Base-by-base conservation (phyloP, 2,329 filamentous ascomycete species). In the Ilyonectria destructans region DNA sequence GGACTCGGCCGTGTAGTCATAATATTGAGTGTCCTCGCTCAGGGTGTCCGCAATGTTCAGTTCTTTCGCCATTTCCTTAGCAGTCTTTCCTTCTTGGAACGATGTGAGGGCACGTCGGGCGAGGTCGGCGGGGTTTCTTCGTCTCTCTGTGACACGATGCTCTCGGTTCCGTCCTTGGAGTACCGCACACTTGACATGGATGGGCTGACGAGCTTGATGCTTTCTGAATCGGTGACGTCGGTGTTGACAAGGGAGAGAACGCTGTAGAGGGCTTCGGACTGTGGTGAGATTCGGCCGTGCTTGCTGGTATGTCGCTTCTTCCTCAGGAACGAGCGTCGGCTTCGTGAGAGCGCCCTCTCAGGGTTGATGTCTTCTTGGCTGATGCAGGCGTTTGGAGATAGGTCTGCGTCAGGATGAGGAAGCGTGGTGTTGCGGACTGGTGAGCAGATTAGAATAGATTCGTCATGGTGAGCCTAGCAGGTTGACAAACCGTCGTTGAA, bases 401-500 rank as follows among this genome's bases (percentile, higher is more conserved):
- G 83, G 71, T 90, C 85, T 65, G 90, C 90, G 19, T 90, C 88
- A 23, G 90, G 90, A 68, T 91, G 89, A 21, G 87, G 88, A 17
- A 89, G 82, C 2, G 89, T 90, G 15, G 90, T 92, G 73, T 90
- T 91, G 69, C 85, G 83, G 52, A 78, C 86, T 86, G 67, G 3
- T 17, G 33, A 19, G 15, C 26, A 21, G 12, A 57, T 75, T 58
- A 73, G 69, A 40, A 60, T 51, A 43, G 21, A 19, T 17, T 15
- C 7, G 6, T 62, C 2, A 19, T 23, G 33, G 17, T 23, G 13
- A 52, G 31, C 29, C 26, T 17, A 3, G 7, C 17, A 56, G 13
- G 49, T 26, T n/a, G 26, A 80, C 84, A 75, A 74, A 87, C 86
- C 76, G 61, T 80, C 82, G 62, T 83, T 83, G 51, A 88, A 86